Evolutionary conservation across 306 rosid genomes (phyloP).

Genomic region (Astragalus membranaceus): DNA sequence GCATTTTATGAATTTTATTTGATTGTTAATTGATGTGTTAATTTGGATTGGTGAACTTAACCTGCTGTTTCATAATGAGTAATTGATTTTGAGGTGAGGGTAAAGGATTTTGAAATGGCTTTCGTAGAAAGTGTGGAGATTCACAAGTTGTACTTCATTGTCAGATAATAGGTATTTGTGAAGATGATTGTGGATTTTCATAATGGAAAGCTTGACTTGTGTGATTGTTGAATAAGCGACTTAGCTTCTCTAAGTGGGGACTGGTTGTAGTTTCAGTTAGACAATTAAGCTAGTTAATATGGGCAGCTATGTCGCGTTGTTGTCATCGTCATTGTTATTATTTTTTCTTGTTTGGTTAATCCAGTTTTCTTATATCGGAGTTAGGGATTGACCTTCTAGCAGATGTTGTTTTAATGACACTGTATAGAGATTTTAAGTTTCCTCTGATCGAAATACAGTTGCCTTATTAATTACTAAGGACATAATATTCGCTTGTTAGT

Average conservation of each 20-base stretch:
- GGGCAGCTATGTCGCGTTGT: background rate
- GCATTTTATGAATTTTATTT: background rate
- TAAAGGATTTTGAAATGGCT: background rate
- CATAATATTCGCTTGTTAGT: background rate
- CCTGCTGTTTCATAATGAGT: background rate
- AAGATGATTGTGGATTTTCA: background rate
- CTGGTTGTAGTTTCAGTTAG: background rate
- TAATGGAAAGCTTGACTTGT: background rate
- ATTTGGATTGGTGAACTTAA: background rate
- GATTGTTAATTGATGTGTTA: background rate
- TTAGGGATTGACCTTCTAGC: background rate
- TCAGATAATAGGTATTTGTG: background rate
- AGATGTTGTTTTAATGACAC: background rate
- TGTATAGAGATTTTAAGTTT: conserved; percentile 2
- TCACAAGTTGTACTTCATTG: background rate
- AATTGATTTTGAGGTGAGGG: background rate
- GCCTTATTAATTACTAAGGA: background rate
- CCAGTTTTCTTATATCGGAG: background rate
- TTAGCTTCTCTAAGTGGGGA: background rate
- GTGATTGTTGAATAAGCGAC: background rate
- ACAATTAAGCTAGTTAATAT: background rate
- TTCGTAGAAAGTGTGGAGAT: background rate
- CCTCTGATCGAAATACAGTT: background rate
- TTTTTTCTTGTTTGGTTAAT: background rate
- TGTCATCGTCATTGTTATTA: background rate